phyloP scores from a whole-genome alignment of 305 asterid genomes.

The Fraxinus ornus region DNA sequence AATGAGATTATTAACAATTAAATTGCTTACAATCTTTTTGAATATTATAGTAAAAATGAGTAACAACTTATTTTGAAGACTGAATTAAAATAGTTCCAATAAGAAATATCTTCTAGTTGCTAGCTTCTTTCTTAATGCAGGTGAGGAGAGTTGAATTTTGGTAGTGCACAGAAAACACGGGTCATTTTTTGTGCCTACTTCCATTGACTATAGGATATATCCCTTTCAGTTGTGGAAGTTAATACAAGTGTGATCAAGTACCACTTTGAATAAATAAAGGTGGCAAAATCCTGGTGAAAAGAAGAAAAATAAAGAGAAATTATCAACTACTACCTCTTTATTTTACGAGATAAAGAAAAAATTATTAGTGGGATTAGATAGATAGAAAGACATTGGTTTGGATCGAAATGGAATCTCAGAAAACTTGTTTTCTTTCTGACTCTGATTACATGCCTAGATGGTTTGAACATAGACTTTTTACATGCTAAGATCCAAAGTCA shows the following conservation, averaged over 20 bases:
- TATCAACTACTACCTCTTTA: not conserved
- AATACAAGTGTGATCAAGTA: not conserved
- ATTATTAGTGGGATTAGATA: not conserved
- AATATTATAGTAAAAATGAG: too few relatives aligned
- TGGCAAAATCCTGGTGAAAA: not conserved
- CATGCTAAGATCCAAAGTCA: constrained; percentile 13
- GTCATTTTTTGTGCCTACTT: not conserved
- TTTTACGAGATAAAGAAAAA: not conserved
- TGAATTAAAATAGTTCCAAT: too few relatives aligned
- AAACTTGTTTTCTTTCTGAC: not conserved
- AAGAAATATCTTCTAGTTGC: too few relatives aligned
- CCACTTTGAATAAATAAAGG: not conserved
- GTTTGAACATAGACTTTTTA: constrained; percentile 19
- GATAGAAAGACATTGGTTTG: not conserved
- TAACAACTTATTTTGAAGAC: too few relatives aligned
- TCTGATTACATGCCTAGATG: not conserved
- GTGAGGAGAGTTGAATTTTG: not conserved
- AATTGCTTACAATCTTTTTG: too few relatives aligned
- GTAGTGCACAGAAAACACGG: not conserved
- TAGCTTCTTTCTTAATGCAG: not conserved
- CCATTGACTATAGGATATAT: not conserved
- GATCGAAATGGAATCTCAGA: not conserved
- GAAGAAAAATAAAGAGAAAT: not conserved
- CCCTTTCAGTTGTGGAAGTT: not conserved
- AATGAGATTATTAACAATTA: too few relatives aligned